phyloP scores from a whole-genome alignment of 176 grass and related monocot genomes.

The Phoenix dactylifera region DNA sequence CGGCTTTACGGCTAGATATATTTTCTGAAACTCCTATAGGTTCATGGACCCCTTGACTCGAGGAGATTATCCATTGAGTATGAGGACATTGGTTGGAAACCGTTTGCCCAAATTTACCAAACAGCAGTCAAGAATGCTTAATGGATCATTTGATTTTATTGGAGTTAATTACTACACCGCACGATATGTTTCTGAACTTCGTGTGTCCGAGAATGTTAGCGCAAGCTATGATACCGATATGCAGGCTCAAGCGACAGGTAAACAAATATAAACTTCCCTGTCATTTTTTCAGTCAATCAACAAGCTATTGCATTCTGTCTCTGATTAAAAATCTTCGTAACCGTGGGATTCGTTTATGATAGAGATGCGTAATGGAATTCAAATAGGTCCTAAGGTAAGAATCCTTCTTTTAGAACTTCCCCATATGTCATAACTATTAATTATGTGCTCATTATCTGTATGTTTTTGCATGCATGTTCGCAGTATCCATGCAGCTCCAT shows the following conservation, averaged over 20 bases:
- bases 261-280: conserved; percentile 10
- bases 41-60: conserved; percentile 36
- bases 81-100: no score
- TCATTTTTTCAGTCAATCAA: neutral
- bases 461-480: neutral
- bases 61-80: conserved; percentile 40
- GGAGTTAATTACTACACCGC: conserved; percentile 64
- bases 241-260: conserved; percentile 41
- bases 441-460: neutral
- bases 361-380: conserved; percentile 42
- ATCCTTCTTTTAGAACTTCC: neutral
- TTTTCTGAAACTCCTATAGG: conserved; percentile 5
- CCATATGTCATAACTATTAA: neutral
- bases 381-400: conserved; percentile 43
- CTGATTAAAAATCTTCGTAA: neutral
- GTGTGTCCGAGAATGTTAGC: conserved; percentile 26
- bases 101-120: no score
- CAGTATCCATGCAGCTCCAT: neutral
- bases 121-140: conserved; percentile 27
- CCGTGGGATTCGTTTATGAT: neutral
- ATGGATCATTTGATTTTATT: conserved; percentile 52
- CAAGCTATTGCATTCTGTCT: neutral
- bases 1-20: no score
- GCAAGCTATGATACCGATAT: conserved; percentile 34
- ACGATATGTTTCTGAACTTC: conserved; percentile 21